Evolutionary conservation across 164 flowering plant species (phyloP).

Genomic region (Cinnamomum chago): DNA sequence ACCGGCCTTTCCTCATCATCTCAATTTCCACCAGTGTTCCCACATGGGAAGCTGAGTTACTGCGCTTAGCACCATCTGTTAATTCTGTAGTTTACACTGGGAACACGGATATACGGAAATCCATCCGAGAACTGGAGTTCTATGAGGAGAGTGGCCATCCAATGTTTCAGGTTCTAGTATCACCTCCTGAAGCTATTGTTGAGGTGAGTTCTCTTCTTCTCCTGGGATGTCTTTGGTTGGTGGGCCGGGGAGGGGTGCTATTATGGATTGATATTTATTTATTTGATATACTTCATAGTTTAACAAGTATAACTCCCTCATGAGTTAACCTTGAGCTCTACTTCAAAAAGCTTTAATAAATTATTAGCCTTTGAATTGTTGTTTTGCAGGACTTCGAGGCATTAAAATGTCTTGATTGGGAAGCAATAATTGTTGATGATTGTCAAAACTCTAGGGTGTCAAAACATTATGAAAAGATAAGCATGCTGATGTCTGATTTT

Average conservation of each 20-base stretch:
- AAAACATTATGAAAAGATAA: slow-evolving; percentile 36
- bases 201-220: slow-evolving; percentile 38
- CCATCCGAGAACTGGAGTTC: slow-evolving; percentile 47
- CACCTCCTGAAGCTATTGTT: slow-evolving; percentile 40
- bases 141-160: slow-evolving; percentile 44
- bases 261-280: too few species aligned
- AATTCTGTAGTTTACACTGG: slow-evolving; percentile 57
- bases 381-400: slow-evolving; percentile 56
- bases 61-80: slow-evolving; percentile 42
- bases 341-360: neutral
- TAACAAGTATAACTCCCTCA: too few species aligned
- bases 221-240: neutral
- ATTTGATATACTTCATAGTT: neutral
- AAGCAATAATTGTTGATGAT: slow-evolving; percentile 58
- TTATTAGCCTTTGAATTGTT: slow-evolving; percentile 1
- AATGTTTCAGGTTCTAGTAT: slow-evolving; percentile 60
- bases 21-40: slow-evolving; percentile 32
- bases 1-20: slow-evolving; percentile 61
- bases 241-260: too few species aligned
- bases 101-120: slow-evolving; percentile 33
- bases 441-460: slow-evolving; percentile 37
- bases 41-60: slow-evolving; percentile 64
- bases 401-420: slow-evolving; percentile 51
- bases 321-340: neutral
- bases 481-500: slow-evolving; percentile 31